Evolutionary conservation across 495 filamentous ascomycete species (phyloP).

Genomic region (Pyrenula aspistea): DNA sequence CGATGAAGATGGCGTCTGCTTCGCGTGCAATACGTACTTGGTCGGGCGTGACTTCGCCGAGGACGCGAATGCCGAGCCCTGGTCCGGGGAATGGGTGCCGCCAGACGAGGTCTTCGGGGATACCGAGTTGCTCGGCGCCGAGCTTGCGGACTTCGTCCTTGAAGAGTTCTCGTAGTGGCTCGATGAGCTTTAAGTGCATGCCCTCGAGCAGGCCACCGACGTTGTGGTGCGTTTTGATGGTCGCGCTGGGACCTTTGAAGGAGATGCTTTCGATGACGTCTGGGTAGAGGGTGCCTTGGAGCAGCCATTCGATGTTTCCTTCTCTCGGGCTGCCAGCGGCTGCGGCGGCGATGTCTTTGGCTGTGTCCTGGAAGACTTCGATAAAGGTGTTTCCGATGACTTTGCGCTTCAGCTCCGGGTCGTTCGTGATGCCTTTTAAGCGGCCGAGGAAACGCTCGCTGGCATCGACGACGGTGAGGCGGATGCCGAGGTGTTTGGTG

Average conservation of each 20-base stretch:
- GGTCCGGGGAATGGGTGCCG: slow-evolving; percentile 79
- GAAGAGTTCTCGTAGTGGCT: slow-evolving; percentile 71
- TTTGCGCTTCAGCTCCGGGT: slow-evolving; percentile 90
- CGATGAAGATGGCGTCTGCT: slow-evolving; percentile 78
- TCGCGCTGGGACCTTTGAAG: slow-evolving; percentile 69
- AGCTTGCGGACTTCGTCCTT: slow-evolving; percentile 73
- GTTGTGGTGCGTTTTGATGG: slow-evolving; percentile 82
- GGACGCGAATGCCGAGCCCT: slow-evolving; percentile 78
- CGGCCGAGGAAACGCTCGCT: slow-evolving; percentile 58
- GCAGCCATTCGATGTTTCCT: slow-evolving; percentile 68
- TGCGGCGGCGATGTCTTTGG: slow-evolving; percentile 58
- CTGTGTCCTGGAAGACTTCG: slow-evolving; percentile 76
- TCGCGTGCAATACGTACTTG: slow-evolving; percentile 68
- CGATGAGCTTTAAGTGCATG: slow-evolving; percentile 56
- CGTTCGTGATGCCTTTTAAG: slow-evolving; percentile 54
- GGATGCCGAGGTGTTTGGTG: slow-evolving; percentile 68
- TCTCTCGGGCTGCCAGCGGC: slow-evolving; percentile 46
- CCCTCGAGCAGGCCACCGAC: slow-evolving; percentile 56
- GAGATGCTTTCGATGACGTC: slow-evolving; percentile 74
- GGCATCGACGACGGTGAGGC: slow-evolving; percentile 80
- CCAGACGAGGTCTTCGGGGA: slow-evolving; percentile 67
- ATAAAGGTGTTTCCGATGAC: slow-evolving; percentile 82
- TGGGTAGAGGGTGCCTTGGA: slow-evolving; percentile 65
- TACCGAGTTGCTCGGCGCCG: slow-evolving; percentile 56
- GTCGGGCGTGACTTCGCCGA: slow-evolving; percentile 77